These are phyloP conservation scores for Wickerhamiella occidentalis DNA, from an alignment of 805 yeast species.

Conservation along the genomic window DNA sequence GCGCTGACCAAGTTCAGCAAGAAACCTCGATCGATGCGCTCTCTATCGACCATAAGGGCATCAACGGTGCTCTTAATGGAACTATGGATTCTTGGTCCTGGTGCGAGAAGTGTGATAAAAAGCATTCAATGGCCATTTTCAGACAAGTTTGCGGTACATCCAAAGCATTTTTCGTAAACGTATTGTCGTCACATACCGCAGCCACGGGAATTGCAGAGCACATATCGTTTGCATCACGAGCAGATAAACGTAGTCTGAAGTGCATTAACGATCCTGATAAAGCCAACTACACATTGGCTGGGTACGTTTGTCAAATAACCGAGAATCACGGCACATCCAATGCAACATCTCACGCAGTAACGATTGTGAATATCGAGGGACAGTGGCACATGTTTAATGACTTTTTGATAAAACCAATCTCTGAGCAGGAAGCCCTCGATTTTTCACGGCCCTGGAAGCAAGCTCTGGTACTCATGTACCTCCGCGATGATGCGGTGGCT, in stretches of 20 bases:
- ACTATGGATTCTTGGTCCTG: conserved; percentile 25
- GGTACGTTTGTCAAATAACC: conserved; percentile 28
- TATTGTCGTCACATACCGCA: not conserved
- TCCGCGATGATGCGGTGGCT: conserved; percentile 9
- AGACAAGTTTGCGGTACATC: conserved; percentile 46
- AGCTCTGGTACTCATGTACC: conserved; percentile 33
- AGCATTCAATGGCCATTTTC: conserved; percentile 44
- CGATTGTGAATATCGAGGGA: conserved; percentile 24
- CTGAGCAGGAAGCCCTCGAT: conserved; percentile 67
- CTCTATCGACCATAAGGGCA: conserved; percentile 13
- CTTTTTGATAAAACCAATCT: conserved; percentile 66
- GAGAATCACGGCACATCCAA: conserved; percentile 14
- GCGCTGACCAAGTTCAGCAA: conserved; percentile 5
- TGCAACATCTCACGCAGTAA: conserved; percentile 28
- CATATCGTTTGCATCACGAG: conserved; percentile 8
- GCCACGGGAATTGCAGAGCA: not conserved
- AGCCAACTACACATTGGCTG: conserved; percentile 25
- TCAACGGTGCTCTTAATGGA: conserved; percentile 18
- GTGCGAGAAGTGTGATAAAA: conserved; percentile 41
- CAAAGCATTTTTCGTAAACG: conserved; percentile 35
- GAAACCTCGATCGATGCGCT: conserved; percentile 13
- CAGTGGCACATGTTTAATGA: conserved; percentile 84
- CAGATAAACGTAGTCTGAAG: conserved; percentile 15
- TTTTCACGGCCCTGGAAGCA: conserved; percentile 68
- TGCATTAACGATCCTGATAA: conserved; percentile 12